Evolutionary conservation across 805 yeast genomes (phyloP).

Genomic region (Yamadazyma philogaea): DNA sequence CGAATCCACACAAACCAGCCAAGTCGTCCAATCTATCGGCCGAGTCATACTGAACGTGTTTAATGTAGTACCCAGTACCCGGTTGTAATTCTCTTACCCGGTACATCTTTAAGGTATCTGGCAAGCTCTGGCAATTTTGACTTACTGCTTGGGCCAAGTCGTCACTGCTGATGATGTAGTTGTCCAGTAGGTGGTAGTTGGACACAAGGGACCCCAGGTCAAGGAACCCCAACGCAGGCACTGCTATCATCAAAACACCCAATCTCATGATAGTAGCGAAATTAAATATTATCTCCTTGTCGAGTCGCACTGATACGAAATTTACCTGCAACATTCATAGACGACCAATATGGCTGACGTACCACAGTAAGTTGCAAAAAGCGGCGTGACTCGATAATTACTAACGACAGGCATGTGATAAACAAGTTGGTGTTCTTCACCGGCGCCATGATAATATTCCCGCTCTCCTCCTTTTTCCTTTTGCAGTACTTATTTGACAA

Average conservation of each 20-base stretch:
- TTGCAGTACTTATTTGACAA: conserved; percentile 48
- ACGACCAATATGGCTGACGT: conserved; percentile 29
- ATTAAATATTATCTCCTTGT: not conserved
- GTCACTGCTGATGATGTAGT: conserved; percentile 19
- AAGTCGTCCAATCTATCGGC: conserved; percentile 16
- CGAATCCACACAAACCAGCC: conserved; percentile 5
- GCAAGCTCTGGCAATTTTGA: conserved; percentile 7
- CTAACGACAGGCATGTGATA: conserved; percentile 52
- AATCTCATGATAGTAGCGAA: not conserved
- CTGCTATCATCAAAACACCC: not conserved
- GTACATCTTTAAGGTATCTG: conserved; percentile 18
- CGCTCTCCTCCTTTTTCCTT: conserved; percentile 60
- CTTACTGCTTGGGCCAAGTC: conserved; percentile 14
- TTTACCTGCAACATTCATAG: not conserved
- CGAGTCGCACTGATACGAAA: conserved; percentile 21
- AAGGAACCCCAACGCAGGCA: conserved; percentile 4
- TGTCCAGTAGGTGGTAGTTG: conserved; percentile 7
- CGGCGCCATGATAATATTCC: conserved; percentile 69
- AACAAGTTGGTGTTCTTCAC: conserved; percentile 71
- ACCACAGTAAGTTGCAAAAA: conserved; percentile 32
- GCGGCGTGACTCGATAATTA: not conserved
- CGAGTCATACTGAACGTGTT: conserved; percentile 19
- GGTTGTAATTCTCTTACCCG: conserved; percentile 17
- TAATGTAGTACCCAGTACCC: conserved; percentile 1
- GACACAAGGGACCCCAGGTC: conserved; percentile 6